Evolutionary conservation across 352 stramenopile species (phyloP).

Genomic region (Phytophthora kernoviae): DNA sequence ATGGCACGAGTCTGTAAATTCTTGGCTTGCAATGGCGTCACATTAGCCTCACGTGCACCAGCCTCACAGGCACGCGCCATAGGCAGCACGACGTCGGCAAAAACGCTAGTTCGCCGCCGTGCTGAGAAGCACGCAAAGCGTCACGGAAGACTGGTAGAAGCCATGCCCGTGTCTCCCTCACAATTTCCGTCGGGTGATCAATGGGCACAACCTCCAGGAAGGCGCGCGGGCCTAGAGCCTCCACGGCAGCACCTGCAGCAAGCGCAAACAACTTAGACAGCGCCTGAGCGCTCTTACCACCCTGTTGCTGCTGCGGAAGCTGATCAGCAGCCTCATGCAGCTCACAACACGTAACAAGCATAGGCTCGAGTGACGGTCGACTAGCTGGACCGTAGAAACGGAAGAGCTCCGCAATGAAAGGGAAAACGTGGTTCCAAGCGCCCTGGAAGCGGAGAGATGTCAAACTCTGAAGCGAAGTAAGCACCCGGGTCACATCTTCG

Average conservation of each 20-base stretch:
- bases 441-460: slow-evolving; percentile 84
- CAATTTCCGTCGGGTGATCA: slow-evolving; percentile 68
- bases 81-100: slow-evolving; percentile 71
- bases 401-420: slow-evolving; percentile 73
- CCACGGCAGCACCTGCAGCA: slow-evolving; percentile 65
- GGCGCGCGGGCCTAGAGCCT: slow-evolving; percentile 61
- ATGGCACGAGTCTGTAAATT: slow-evolving; percentile 80
- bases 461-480: slow-evolving; percentile 80
- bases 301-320: slow-evolving; percentile 54
- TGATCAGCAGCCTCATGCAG: slow-evolving; percentile 81
- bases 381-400: slow-evolving; percentile 68
- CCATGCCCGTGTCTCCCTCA: slow-evolving; percentile 80
- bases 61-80: slow-evolving; percentile 78
- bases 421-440: slow-evolving; percentile 83
- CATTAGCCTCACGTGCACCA: slow-evolving; percentile 65
- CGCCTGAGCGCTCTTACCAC: slow-evolving; percentile 37
- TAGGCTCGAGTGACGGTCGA: slow-evolving; percentile 59
- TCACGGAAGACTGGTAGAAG: slow-evolving; percentile 84
- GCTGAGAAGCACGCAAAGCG: slow-evolving; percentile 41
- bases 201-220: slow-evolving; percentile 83
- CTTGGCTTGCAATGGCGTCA: slow-evolving; percentile 71
- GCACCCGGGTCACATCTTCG: slow-evolving; percentile 66
- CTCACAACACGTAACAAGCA: slow-evolving; percentile 78
- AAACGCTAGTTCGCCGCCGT: slow-evolving; percentile 71
- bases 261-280: slow-evolving; percentile 69